Evolutionary conservation across 148 eudicot species (phyloP), one percentile per base, ranked within the genome.

Genomic region (Pouteria glomerata): DNA sequence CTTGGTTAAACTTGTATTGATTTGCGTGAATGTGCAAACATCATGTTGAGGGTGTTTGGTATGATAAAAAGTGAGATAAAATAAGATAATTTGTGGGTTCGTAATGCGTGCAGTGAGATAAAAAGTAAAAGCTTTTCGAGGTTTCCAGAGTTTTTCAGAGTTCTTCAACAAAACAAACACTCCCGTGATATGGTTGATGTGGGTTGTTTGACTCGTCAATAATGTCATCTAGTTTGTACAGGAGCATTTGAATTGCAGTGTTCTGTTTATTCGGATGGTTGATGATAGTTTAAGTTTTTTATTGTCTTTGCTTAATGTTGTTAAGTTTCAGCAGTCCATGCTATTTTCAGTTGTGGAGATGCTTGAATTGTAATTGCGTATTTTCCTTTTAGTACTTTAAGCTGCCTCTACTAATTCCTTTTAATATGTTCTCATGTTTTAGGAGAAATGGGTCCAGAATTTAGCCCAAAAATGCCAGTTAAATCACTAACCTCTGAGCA

Each of bases 381-480:
- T 14, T 6, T 37, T 2, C 19, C 3, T 29, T 70, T 0, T 31
- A 24, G 26, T n/a, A 12, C 42, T 23, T 0, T 50, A 59, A 57
- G 50, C 42, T 57, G 51, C 18, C 26, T 57, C 45, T 10, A 45
- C 33, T 66, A 57, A 42, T 66, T 72, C 45, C 30, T 55, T 56
- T n/a, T 13, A 51, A 30, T 65, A 50, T 77, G 34, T 13, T 64
- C 48, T 78, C 69, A 29, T 47, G 57, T 80, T 83, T 70, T 76
- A 96, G 99, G 96, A 53, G 99, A 96, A 82, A 90, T 96, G 99
- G 99, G 99, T 34, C 52, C 89, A 55, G 99, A 96, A 45, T 96
- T 96, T 72, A 80, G 82, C 76, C 83, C 94, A n/a, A 96, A 92
- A 77, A 87, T 84, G 90, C 76, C 83, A 57, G 97, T 92, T 26